Evolutionary conservation across 2,329 filamentous ascomycete species (phyloP), one percentile per base, ranked within the genome.

Genomic region (Drechmeria coniospora): DNA sequence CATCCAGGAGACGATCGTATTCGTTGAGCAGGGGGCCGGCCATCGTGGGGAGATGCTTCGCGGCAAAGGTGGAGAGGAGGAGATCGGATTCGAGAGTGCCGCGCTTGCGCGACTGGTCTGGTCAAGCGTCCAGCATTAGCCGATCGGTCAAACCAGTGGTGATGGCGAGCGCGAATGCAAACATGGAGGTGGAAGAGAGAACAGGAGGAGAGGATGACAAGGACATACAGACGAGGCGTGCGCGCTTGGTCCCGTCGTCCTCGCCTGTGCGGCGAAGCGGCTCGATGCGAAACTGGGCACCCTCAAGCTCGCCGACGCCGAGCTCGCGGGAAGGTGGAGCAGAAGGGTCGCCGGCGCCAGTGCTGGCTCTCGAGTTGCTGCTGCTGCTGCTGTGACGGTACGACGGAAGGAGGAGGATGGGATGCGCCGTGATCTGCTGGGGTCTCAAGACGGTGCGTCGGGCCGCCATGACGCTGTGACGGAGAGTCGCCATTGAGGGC

Each of bases 31-130:
- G 79, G 27, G 63, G 54, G 5, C 61, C 53, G 1, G 68, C 70
- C 81, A 98, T 92, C 35, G 59, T 60, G 23, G 65, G 61, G 14
- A 98, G 74, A 54, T 92, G 67, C 30, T 65, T 61, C 40, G 87
- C 73, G 38, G 90, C 90, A 51, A 98, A 98, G 39, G 90, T 98
- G 34, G 83, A 93, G 40, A 95, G 79, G 37, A 98, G 73, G 30
- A 98, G 80, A 53, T 98, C 90, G 37, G 81, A 86, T 54, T 98
- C 90, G 48, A 95, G 76, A 40, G 80, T 95, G 42, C 90, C 90
- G 50, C 90, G 76, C 59, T 98, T 98, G 43, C 90, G 80, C 54
- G 80, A 90, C 60, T 98, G 90, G 62, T 98, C 87, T 94, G 26
- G 10, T 4, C 3, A 3, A 4, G n/a, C n/a, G n/a, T n/a, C n/a